phyloP scores from a whole-genome alignment of 805 yeast genomes.

The Monosporozyma aquatica region DNA sequence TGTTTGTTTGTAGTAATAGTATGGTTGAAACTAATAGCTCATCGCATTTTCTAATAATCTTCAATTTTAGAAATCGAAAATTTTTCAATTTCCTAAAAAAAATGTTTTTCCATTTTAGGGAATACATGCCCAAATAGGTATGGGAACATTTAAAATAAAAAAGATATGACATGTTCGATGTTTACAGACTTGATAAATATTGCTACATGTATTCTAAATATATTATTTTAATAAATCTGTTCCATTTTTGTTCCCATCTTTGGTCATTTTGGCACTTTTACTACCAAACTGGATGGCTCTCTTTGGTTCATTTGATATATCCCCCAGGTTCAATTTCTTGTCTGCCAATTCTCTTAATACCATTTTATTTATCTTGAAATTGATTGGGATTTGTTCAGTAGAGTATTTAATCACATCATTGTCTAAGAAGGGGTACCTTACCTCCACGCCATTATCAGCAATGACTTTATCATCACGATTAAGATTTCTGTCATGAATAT shows the following conservation, averaged over 20 bases:
- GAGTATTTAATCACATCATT: conserved; percentile 45
- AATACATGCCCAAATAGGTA: too few species aligned
- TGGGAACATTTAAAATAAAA: too few species aligned
- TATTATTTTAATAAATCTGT: conserved; percentile 38
- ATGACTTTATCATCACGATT: conserved; percentile 90
- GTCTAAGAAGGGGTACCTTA: conserved; percentile 80
- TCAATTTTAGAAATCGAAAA: background rate
- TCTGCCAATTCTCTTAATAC: conserved; percentile 56
- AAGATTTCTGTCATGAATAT: conserved; percentile 70
- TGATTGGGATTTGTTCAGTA: conserved; percentile 41
- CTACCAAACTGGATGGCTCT: conserved; percentile 97
- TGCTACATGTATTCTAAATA: background rate
- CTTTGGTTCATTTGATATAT: conserved; percentile 67
- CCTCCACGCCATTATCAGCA: conserved; percentile 79
- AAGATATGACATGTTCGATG: too few species aligned
- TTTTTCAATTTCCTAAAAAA: background rate
- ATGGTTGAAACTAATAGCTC: background rate
- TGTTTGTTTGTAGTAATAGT: background rate
- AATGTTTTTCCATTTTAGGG: background rate
- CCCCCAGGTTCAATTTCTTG: conserved; percentile 35
- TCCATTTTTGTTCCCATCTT: conserved; percentile 69
- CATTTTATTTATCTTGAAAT: conserved; percentile 41
- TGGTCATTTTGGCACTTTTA: conserved; percentile 84
- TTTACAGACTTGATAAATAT: too few species aligned
- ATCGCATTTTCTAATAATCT: conserved; percentile 3